Percentiles rank a stretch among this genome's conserved stretches.
Evolutionary conservation across 208 protist genomes (phyloP).

Genomic region (Trypanosomatidae sp.): DNA sequence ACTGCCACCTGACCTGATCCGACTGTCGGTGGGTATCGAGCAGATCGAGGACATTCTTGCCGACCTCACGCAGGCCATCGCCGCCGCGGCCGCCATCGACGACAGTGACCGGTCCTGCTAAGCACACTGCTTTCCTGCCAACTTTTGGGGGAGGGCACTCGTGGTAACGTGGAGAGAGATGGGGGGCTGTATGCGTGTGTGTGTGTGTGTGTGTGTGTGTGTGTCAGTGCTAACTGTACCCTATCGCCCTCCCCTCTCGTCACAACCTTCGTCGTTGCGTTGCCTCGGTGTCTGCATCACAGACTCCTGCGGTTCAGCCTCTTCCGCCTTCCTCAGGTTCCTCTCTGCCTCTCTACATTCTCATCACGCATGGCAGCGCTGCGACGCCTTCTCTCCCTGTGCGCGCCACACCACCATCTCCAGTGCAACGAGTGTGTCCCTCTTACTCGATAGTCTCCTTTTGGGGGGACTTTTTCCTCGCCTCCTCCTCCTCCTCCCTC

Average conservation of each 20-base stretch:
- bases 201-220: not conserved
- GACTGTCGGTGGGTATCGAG: constrained; percentile 95
- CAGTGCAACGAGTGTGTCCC: no score
- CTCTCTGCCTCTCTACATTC: not conserved
- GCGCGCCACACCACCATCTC: not conserved
- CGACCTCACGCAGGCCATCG: constrained; percentile 85
- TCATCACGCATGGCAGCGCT: not conserved
- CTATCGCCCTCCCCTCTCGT: not conserved
- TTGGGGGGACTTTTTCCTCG: not conserved
- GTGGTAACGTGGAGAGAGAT: not conserved
- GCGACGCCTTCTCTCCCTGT: not conserved
- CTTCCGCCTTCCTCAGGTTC: not conserved
- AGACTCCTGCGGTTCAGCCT: not conserved
- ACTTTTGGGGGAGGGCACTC: not conserved
- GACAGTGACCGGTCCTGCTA: constrained; percentile 19
- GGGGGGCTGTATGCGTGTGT: not conserved
- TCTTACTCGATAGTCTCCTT: not conserved
- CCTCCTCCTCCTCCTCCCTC: no score
- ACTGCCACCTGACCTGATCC: constrained; percentile 85
- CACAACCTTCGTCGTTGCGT: not conserved
- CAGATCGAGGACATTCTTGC: constrained; percentile 91
- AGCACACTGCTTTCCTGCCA: not conserved
- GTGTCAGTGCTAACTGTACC: not conserved
- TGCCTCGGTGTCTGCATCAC: not conserved
- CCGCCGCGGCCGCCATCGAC: constrained; percentile 33